Conservation (phyloP, 2,329 filamentous ascomycete genomes). For the Calonectria honghensis region DNA sequence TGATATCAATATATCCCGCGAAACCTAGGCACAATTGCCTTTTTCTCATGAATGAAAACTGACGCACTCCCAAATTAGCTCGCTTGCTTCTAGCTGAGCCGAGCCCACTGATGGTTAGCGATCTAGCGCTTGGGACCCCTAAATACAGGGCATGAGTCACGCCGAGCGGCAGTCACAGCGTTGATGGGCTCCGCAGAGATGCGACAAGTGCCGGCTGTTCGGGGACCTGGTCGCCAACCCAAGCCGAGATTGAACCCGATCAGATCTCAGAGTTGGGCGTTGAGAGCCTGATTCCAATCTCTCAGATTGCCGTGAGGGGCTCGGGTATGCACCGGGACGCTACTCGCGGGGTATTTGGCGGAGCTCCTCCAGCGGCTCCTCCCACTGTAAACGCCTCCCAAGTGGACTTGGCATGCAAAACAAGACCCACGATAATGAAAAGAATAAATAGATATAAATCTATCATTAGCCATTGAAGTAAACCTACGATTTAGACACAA, state of each 20-base stretch:
- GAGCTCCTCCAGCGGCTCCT: conserved; percentile 24
- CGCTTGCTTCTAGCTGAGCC: not conserved
- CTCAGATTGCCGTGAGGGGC: not conserved
- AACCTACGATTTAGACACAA: not conserved
- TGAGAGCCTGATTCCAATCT: not conserved
- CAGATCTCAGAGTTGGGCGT: not conserved
- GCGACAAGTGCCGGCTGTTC: not conserved
- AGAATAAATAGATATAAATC: not conserved
- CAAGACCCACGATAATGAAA: not conserved
- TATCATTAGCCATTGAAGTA: no score
- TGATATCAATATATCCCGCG: not conserved
- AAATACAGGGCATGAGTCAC: not conserved
- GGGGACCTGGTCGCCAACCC: not conserved
- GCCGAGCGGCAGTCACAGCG: no score
- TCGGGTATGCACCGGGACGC: not conserved
- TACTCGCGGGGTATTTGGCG: not conserved
- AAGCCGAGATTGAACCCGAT: not conserved
- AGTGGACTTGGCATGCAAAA: not conserved
- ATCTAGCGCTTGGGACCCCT: not conserved
- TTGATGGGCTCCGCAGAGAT: not conserved
- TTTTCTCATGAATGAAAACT: not conserved
- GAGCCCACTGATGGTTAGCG: not conserved
- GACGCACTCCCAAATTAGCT: not conserved
- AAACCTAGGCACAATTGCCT: not conserved
- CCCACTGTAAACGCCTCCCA: not conserved